A percentile compares a stretch with the other conserved stretches of the same genome.
phyloP scores from a whole-genome alignment of 1,284 basidiomycete genomes.

The Malassezia vespertilionis region DNA sequence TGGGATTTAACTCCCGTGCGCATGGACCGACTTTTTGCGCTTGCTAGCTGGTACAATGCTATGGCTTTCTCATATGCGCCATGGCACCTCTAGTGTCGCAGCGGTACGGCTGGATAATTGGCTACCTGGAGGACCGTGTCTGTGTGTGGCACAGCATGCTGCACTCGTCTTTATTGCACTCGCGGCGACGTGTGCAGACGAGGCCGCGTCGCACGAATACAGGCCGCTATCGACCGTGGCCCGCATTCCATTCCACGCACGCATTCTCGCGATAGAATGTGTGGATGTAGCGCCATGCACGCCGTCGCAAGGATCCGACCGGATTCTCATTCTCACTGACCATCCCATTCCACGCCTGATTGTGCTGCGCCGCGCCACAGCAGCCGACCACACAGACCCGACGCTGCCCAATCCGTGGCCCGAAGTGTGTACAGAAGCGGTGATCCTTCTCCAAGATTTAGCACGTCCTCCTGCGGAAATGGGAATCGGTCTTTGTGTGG shows the following conservation, averaged over 20 bases:
- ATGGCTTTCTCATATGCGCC: slow-evolving; percentile 9
- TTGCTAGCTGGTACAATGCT: no score
- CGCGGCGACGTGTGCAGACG: neutral
- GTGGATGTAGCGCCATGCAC: slow-evolving; percentile 1
- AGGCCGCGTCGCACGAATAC: neutral
- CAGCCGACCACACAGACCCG: neutral
- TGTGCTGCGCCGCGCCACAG: neutral
- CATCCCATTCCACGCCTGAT: slow-evolving; percentile 13
- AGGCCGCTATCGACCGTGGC: neutral
- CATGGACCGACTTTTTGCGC: no score
- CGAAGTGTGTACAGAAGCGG: neutral
- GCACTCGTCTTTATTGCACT: slow-evolving; percentile 3
- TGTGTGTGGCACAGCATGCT: slow-evolving; percentile 11
- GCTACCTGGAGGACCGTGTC: neutral
- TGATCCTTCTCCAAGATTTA: neutral
- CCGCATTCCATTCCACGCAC: slow-evolving; percentile 7
- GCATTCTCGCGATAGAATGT: slow-evolving; percentile 9
- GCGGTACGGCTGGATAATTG: slow-evolving; percentile 5
- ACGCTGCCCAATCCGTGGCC: neutral
- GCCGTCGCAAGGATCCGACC: neutral
- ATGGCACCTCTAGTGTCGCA: slow-evolving; percentile 2
- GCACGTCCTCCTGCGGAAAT: slow-evolving; percentile 5
- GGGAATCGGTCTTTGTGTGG: slow-evolving; percentile 5
- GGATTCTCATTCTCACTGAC: slow-evolving; percentile 10
- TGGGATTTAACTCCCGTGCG: no score